Evolutionary conservation across 371 early-diverging fungal genomes (phyloP).

Genomic region (Mortierella sp.): DNA sequence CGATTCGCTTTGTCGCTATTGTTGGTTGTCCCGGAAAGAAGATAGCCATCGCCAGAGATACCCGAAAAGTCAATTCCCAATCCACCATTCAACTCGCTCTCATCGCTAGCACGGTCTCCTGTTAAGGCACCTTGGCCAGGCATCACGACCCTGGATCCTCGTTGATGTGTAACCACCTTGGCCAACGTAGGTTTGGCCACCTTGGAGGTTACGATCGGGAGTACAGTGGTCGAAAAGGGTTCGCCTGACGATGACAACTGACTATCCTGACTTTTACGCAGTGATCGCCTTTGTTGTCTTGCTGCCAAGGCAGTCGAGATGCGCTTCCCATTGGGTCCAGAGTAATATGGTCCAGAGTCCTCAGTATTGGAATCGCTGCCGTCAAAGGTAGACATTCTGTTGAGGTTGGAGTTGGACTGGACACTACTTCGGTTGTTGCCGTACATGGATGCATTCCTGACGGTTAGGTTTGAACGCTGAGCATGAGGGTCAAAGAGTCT

Average conservation of each 20-base stretch:
- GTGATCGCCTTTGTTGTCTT: slow-evolving; percentile 40
- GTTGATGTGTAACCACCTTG: slow-evolving; percentile 30
- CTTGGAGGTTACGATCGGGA: slow-evolving; percentile 31
- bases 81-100: background rate
- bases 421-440: slow-evolving; percentile 8
- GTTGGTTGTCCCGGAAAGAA: background rate
- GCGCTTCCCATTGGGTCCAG: slow-evolving; percentile 25
- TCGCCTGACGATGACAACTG: slow-evolving; percentile 4
- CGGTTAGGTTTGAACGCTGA: slow-evolving; percentile 28
- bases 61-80: slow-evolving; percentile 32
- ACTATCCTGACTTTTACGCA: slow-evolving; percentile 46
- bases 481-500: slow-evolving; percentile 32
- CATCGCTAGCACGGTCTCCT: slow-evolving; percentile 5
- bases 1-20: background rate
- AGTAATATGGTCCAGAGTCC: slow-evolving; percentile 28
- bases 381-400: slow-evolving; percentile 28
- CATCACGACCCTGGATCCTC: slow-evolving; percentile 22
- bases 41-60: slow-evolving; percentile 8
- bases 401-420: slow-evolving; percentile 10
- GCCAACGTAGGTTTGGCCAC: slow-evolving; percentile 30
- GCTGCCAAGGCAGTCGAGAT: slow-evolving; percentile 39
- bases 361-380: slow-evolving; percentile 35
- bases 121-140: slow-evolving; percentile 13
- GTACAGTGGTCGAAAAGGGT: slow-evolving; percentile 24
- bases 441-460: slow-evolving; percentile 45